Conservation (phyloP, 345 rosid genomes). For the Sapria himalayana region DNA sequence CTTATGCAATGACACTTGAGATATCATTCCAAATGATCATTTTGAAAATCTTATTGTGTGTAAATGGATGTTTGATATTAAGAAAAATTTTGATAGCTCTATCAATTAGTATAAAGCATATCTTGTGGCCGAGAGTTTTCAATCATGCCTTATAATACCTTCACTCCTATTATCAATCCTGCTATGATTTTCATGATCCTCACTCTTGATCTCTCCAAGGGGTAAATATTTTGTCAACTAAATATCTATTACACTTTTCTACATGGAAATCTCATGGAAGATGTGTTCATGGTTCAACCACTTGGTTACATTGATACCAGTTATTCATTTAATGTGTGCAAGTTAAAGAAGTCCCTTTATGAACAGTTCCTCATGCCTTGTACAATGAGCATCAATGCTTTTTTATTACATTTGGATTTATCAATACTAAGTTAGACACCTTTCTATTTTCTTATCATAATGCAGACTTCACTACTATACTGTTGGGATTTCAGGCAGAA, state of each 20-base stretch:
- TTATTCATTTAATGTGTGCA: neutral
- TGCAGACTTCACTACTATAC: neutral
- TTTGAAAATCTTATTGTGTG: too few species aligned
- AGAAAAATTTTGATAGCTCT: too few species aligned
- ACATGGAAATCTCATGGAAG: neutral
- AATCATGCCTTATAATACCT: neutral
- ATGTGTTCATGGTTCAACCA: neutral
- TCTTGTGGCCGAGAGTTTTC: neutral
- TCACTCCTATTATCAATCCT: neutral
- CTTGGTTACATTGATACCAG: neutral
- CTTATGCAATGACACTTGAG: too few species aligned
- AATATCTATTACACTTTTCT: neutral
- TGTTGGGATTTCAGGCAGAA: too few species aligned
- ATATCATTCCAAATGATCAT: too few species aligned
- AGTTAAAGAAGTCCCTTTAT: neutral
- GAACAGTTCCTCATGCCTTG: neutral
- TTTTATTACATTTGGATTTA: neutral
- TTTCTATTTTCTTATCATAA: neutral
- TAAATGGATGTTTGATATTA: too few species aligned
- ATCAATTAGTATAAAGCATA: too few species aligned
- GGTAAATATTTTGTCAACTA: neutral
- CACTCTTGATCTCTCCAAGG: neutral
- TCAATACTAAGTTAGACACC: neutral
- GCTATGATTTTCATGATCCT: neutral
- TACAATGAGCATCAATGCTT: neutral